These are phyloP conservation scores for Ogataea pignaliae DNA, from an alignment of 805 yeast genomes.

Conservation along the genomic window DNA sequence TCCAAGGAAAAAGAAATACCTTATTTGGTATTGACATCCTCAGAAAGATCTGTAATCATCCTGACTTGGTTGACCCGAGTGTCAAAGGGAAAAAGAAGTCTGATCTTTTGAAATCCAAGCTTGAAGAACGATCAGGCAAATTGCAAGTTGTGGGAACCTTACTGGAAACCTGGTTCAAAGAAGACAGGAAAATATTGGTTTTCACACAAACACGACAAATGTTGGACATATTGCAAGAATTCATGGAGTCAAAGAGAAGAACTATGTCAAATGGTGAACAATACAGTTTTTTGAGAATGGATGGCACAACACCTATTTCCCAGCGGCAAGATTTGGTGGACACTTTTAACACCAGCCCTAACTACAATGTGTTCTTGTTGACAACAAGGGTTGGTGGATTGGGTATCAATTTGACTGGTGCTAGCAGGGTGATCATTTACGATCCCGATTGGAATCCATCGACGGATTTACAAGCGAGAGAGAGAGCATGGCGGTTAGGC, in stretches of 20 bases:
- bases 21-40: constrained; percentile 85
- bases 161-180: constrained; percentile 67
- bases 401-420: constrained; percentile 92
- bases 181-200: constrained; percentile 75
- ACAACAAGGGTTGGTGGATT: constrained; percentile 96
- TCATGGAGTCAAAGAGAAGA: constrained; percentile 40
- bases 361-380: constrained; percentile 63
- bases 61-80: constrained; percentile 65
- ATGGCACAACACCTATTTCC: constrained; percentile 83
- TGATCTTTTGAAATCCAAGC: constrained; percentile 6
- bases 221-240: constrained; percentile 79
- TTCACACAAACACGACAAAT: constrained; percentile 93
- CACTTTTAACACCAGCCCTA: constrained; percentile 59
- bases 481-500: constrained; percentile 95
- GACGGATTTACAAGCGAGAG: constrained; percentile 94
- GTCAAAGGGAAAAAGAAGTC: constrained; percentile 25
- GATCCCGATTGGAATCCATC: constrained; percentile 99
- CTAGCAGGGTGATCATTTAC: constrained; percentile 86
- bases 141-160: constrained; percentile 82
- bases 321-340: constrained; percentile 79
- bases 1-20: constrained; percentile 74
- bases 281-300: constrained; percentile 76
- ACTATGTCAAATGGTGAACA: constrained; percentile 13
- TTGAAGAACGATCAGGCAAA: constrained; percentile 72
- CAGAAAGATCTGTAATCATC: constrained; percentile 94